Conservation (phyloP, 345 rosid genomes). For the Gossypium anomalum region DNA sequence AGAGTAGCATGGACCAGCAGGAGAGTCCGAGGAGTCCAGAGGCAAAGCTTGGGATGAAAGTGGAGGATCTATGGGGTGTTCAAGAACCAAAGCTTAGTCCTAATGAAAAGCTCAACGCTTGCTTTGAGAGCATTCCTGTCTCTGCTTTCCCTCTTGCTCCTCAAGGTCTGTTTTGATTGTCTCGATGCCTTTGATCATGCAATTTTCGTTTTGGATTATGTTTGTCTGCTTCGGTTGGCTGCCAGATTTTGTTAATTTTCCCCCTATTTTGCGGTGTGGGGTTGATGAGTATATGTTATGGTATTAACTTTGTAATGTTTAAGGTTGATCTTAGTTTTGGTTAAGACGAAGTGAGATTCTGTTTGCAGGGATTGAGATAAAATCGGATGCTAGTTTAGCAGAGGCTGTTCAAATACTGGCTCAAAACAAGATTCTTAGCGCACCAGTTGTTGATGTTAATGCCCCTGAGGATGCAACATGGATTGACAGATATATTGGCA, state of each 20-base stretch:
- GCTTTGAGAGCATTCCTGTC: conserved; percentile 86
- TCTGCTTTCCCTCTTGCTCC: conserved; percentile 82
- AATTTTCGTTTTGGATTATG: background rate
- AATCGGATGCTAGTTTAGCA: conserved; percentile 73
- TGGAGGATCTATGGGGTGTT: conserved; percentile 90
- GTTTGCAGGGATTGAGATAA: conserved; percentile 67
- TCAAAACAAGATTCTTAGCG: conserved; percentile 61
- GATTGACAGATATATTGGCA: conserved; percentile 91
- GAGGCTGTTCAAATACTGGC: conserved; percentile 80
- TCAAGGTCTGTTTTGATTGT: conserved; percentile 43
- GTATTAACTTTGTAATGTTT: background rate
- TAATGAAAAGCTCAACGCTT: conserved; percentile 90
- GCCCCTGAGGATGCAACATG: conserved; percentile 80
- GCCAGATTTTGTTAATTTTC: background rate
- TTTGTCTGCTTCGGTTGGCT: background rate
- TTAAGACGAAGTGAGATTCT: conserved; percentile 5
- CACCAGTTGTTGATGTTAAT: conserved; percentile 81
- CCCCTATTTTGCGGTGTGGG: background rate
- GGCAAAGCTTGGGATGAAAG: conserved; percentile 84
- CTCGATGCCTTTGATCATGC: background rate
- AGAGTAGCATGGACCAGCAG: conserved; percentile 29
- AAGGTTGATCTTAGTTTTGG: background rate
- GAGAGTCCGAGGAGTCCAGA: conserved; percentile 87
- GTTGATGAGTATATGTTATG: background rate
- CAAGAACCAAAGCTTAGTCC: conserved; percentile 69